Base-by-base conservation (phyloP, 768 basidiomycete genomes). In the Flagelloscypha sp. region DNA sequence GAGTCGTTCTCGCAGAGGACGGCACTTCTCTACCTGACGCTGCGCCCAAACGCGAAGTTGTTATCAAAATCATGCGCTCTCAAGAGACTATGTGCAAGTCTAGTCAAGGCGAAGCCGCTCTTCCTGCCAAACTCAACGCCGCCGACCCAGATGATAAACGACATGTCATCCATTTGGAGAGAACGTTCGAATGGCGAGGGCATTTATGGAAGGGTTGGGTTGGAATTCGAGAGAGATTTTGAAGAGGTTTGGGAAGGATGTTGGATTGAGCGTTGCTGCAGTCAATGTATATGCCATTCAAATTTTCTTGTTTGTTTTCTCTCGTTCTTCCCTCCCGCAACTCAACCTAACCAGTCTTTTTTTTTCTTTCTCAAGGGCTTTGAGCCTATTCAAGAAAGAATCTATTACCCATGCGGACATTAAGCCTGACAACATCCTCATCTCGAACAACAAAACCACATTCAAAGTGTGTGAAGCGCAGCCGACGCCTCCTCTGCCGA, bases 231-330 rank as follows among this genome's bases (percentile, higher is more conserved):
- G 94, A 38, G 95, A 99, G 38, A 90, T 97, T 24, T 84, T 99
- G 40, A 98, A 98, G 59, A 82, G 92, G n/a, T 98, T 97, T 56
- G 95, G 95, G 29, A 98, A 98, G 56, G 92, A 99, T 48, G 84
- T 99, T 37, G 95, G 95, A 11, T 64, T 99, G 16, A 95, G 97
- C 50, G 84, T 98, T 49, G 77, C 81, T 47, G 95, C 95, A 32
- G 95, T 99, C n/a, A 78, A 94, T 47, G 92, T 93, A n/a, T 99
- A 99, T 54, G 81, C 95, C 20, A 88, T 94, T 47, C 95, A 99
- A 53, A 77, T 99, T 35, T 93, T 99, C 61, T 70, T 97, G 35
- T n/a, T n/a, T n/a, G n/a, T n/a, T n/a, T n/a, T n/a, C n/a, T n/a
- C n/a, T n/a, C n/a, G n/a, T n/a, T n/a, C n/a, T n/a, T n/a, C n/a